Evolutionary conservation across 2,329 filamentous ascomycete genomes (phyloP), one percentile per base, ranked within the genome.

Genomic region (Domatiomyces globalis): DNA sequence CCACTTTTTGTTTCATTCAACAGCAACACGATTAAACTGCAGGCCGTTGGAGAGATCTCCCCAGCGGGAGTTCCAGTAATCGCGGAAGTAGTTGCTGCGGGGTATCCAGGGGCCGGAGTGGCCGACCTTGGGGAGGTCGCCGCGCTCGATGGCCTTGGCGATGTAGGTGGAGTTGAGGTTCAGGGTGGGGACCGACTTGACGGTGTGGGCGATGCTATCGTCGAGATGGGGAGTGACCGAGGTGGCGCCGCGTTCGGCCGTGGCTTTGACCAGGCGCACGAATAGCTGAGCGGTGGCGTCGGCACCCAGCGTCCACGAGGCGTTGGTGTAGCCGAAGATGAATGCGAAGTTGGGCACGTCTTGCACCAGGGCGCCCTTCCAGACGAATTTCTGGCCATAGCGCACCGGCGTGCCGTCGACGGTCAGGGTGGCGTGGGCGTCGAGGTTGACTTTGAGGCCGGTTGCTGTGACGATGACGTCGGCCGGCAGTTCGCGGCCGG

Each of bases 381-480:
- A 72, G 36, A 71, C 53, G 57, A 61, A 70, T 51, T 71, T 71
- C 4, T 63, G 54, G 17, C 61, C 51, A 5, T 65, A 43, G 1
- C 64, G 55, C 20, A 68, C 51, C 3, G 54, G 54, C 27, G 66
- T 56, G 7, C 67, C 68, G 49, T 72, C 68, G 8, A 72, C 65
- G 12, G 54, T 54, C 36, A 72, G 49, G 4, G 58, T 56, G 3
- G 64, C 57, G 1, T 66, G 68, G 43, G 69, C 69, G 2, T 62
- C 68, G 4, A 71, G 60, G 43, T 64, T 64, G 7, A 72, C 57
- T 25, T 66, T 66, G n/a, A 72, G 61, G 4, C 70, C 70, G 0
- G 70, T 72, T 3, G 70, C 70, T 0, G 70, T 71, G 43, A 72
- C 56, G 45, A 72, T 67, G 49, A 72, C 67, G 57, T 72, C 69